phyloP scores from a whole-genome alignment of 192 early-diverging fungal species.

The Entomortierella lignicola region DNA sequence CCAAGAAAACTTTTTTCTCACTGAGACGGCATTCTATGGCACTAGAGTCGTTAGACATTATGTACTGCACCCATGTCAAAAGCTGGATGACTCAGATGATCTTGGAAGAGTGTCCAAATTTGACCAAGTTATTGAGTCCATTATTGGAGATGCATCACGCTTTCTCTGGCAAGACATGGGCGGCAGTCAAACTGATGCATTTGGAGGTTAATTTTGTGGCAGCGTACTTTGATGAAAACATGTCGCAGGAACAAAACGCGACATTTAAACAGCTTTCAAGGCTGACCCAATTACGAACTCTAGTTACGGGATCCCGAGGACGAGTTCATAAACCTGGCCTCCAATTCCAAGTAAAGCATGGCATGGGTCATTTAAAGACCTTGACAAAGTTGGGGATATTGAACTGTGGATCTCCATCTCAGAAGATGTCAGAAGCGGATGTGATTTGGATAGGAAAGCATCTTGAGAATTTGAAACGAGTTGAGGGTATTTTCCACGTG shows the following conservation, averaged over 20 bases:
- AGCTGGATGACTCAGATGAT: constrained; percentile 37
- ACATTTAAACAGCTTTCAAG: constrained; percentile 12
- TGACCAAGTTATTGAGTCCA: constrained; percentile 2
- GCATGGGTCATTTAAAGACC: constrained; percentile 9
- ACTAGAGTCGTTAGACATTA: constrained; percentile 15
- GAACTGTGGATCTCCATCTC: background rate
- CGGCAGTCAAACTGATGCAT: constrained; percentile 4
- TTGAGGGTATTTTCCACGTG: constrained; percentile 13
- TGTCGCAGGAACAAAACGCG: constrained; percentile 7
- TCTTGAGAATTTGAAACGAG: constrained; percentile 3
- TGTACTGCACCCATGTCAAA: constrained; percentile 17
- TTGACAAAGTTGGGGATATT: constrained; percentile 16
- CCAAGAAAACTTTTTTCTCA: background rate
- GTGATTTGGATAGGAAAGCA: constrained; percentile 15
- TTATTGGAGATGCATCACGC: constrained; percentile 22
- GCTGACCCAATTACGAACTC: constrained; percentile 9
- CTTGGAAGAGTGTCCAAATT: constrained; percentile 16
- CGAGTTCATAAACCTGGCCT: background rate
- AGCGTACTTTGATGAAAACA: background rate
- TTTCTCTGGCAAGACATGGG: constrained; percentile 22
- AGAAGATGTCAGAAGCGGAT: constrained; percentile 11
- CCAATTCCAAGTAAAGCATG: constrained; percentile 6
- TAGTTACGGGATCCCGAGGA: background rate
- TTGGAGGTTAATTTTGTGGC: constrained; percentile 18
- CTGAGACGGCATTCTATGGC: constrained; percentile 22